Conservation (phyloP, 306 rosid species). For the Sicyos baderoa region DNA sequence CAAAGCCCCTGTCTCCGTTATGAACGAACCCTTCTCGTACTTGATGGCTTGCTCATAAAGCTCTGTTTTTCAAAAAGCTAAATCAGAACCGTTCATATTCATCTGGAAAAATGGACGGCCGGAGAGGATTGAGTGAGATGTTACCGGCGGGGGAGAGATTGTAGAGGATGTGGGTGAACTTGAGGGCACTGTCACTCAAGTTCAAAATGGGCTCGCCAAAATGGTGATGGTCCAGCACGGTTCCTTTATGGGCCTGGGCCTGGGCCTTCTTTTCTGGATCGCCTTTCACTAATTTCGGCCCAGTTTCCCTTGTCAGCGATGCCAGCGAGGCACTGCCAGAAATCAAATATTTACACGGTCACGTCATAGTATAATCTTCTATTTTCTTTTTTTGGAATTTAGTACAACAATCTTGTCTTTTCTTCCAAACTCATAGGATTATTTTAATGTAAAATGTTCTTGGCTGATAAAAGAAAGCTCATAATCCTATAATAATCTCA, state of each 20-base stretch:
- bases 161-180: constrained; percentile 82
- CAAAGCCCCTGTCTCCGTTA: constrained; percentile 67
- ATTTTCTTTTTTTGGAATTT: background rate
- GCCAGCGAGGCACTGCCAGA: constrained; percentile 70
- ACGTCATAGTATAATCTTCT: background rate
- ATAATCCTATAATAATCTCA: background rate
- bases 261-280: constrained; percentile 51
- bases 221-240: constrained; percentile 26
- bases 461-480: background rate
- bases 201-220: constrained; percentile 43
- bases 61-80: constrained; percentile 28
- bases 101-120: background rate
- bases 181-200: constrained; percentile 72
- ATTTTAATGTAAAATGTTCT: too few species aligned
- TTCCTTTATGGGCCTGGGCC: constrained; percentile 7
- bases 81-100: background rate
- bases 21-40: constrained; percentile 79
- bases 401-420: background rate
- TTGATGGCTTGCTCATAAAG: constrained; percentile 81
- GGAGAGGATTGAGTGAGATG: background rate
- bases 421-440: too few species aligned
- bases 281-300: constrained; percentile 81
- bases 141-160: constrained; percentile 89
- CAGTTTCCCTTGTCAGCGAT: constrained; percentile 81
- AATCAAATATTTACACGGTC: background rate